Percentiles rank a stretch among this genome's conserved stretches.
phyloP scores from a whole-genome alignment of 768 basidiomycete genomes.

The Serpula lacrymans region DNA sequence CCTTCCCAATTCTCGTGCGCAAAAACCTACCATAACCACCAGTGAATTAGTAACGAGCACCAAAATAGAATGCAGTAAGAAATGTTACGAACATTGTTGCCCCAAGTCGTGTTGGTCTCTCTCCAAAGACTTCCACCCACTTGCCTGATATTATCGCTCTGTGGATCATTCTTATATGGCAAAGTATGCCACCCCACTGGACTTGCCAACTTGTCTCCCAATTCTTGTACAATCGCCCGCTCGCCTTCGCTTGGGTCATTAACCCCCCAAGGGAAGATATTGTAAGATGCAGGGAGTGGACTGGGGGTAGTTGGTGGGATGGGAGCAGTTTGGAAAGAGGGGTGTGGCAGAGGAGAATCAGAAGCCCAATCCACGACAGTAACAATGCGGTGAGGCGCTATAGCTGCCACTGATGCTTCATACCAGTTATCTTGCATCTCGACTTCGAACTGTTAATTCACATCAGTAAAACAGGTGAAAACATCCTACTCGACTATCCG shows the following conservation, averaged over 20 bases:
- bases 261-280: slow-evolving; percentile 75
- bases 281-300: slow-evolving; percentile 47
- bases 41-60: not conserved
- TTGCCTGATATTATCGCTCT: slow-evolving; percentile 22
- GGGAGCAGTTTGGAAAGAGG: slow-evolving; percentile 8
- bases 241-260: slow-evolving; percentile 76
- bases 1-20: slow-evolving; percentile 95
- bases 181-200: slow-evolving; percentile 92
- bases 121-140: slow-evolving; percentile 45
- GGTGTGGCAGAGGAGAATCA: slow-evolving; percentile 55
- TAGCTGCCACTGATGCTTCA: slow-evolving; percentile 77
- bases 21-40: slow-evolving; percentile 51
- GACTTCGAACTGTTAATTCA: slow-evolving; percentile 83
- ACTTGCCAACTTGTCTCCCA: slow-evolving; percentile 73
- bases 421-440: slow-evolving; percentile 98
- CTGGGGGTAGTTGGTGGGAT: slow-evolving; percentile 8
- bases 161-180: slow-evolving; percentile 68
- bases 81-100: slow-evolving; percentile 63
- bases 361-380: slow-evolving; percentile 95
- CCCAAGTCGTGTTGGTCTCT: slow-evolving; percentile 80
- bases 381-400: slow-evolving; percentile 73
- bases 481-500: slow-evolving; percentile 8
- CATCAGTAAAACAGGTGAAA: not conserved
- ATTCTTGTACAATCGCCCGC: slow-evolving; percentile 49
- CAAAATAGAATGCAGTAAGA: not conserved